phyloP scores from a whole-genome alignment of 2,329 filamentous ascomycete genomes.

The Epichloe gansuensis region DNA sequence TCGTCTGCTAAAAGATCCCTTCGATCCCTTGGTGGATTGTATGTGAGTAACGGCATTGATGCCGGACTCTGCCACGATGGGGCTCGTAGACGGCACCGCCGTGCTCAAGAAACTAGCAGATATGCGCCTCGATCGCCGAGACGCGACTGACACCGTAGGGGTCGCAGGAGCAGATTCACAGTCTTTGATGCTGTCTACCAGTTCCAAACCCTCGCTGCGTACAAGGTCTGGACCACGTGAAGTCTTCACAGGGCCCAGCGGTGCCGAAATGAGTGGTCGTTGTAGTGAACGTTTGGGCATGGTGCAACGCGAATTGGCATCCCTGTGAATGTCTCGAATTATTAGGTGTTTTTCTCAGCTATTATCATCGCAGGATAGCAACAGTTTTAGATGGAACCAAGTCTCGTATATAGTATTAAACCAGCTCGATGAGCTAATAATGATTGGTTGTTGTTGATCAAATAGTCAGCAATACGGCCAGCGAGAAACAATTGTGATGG shows the following conservation, averaged over 20 bases:
- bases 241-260: conserved; percentile 26
- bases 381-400: neutral
- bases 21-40: neutral
- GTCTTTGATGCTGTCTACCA: conserved; percentile 25
- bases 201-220: conserved; percentile 21
- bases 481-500: neutral
- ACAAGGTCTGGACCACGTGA: conserved; percentile 23
- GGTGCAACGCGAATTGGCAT: neutral
- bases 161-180: conserved; percentile 11
- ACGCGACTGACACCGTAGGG: neutral
- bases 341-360: neutral
- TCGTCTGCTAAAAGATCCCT: neutral
- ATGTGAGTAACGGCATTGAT: conserved; percentile 12
- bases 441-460: no score
- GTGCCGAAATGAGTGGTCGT: conserved; percentile 22
- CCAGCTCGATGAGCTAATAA: no score
- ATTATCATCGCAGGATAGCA: neutral
- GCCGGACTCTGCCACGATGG: conserved; percentile 19
- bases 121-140: conserved; percentile 11
- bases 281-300: conserved; percentile 9
- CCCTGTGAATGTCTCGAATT: neutral
- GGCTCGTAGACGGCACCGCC: conserved; percentile 15
- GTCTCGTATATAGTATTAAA: neutral
- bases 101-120: conserved; percentile 19
- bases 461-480: no score